These are phyloP conservation scores for Laetiporus sulphureus DNA, from an alignment of 1,284 basidiomycete species.

Conservation along the genomic window DNA sequence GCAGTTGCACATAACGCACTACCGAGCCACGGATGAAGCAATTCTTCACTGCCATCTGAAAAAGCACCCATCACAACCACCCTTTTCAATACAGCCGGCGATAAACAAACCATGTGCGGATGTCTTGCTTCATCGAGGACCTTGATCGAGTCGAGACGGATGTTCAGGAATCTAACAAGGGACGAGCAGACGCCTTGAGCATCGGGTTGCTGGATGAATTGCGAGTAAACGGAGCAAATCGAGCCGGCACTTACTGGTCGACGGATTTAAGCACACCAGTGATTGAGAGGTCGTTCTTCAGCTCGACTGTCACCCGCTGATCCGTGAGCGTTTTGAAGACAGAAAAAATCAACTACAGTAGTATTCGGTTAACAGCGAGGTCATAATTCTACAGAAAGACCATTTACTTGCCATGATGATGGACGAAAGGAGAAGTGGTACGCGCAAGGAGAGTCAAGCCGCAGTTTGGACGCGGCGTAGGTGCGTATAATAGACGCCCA, in stretches of 20 bases:
- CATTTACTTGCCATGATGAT: no score
- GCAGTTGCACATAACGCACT: slow-evolving; percentile 94
- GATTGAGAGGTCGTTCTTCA: slow-evolving; percentile 98
- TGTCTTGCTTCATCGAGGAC: slow-evolving; percentile 90
- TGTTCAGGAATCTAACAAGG: slow-evolving; percentile 83
- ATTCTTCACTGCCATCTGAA: slow-evolving; percentile 96
- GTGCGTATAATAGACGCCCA: no score
- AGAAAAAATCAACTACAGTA: slow-evolving; percentile 82
- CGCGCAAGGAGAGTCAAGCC: no score
- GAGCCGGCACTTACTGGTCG: slow-evolving; percentile 73
- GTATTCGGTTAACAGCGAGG: no score
- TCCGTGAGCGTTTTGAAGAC: slow-evolving; percentile 99
- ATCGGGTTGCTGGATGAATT: neutral
- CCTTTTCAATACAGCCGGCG: neutral
- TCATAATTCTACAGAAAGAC: no score
- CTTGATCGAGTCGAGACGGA: slow-evolving; percentile 90
- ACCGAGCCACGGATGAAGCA: slow-evolving; percentile 99
- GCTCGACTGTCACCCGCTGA: slow-evolving; percentile 94
- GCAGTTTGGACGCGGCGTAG: no score
- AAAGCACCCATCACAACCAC: slow-evolving; percentile 4
- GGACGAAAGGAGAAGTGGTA: no score
- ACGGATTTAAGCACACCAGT: slow-evolving; percentile 96
- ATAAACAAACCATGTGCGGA: slow-evolving; percentile 88
- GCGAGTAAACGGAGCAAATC: neutral
- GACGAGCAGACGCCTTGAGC: neutral